Conservation (phyloP, 805 yeast species). For the Priceomyces castillae region DNA sequence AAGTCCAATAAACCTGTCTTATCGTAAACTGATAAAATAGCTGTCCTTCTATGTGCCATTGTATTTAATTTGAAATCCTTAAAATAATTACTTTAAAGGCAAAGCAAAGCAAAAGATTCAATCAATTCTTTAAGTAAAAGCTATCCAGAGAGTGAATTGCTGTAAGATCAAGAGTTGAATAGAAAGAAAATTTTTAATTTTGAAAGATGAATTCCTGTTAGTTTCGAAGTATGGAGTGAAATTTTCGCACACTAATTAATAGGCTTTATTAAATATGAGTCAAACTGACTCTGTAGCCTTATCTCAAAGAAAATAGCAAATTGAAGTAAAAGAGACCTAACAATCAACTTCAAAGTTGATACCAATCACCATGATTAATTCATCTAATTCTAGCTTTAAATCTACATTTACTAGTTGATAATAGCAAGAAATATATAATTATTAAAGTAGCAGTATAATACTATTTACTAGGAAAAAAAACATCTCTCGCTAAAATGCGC, state of each 20-base stretch:
- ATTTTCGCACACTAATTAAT: constrained; percentile 1
- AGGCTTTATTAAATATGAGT: neutral
- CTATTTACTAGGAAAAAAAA: neutral
- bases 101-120: neutral
- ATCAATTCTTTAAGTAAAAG: neutral
- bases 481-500: neutral
- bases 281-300: constrained; percentile 1
- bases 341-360: no score
- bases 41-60: constrained; percentile 65
- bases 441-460: neutral
- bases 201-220: neutral
- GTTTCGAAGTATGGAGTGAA: neutral
- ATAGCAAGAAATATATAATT: neutral
- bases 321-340: no score
- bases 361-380: no score
- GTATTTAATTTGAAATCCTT: constrained; percentile 4
- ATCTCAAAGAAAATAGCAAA: no score
- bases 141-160: neutral
- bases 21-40: constrained; percentile 94
- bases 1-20: constrained; percentile 94
- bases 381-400: neutral
- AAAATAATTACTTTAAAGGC: neutral
- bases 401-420: neutral
- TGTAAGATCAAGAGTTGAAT: neutral
- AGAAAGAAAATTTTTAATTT: neutral